Evolutionary conservation across 2,329 filamentous ascomycete genomes (phyloP).

Genomic region (Grosmannia penicillata): DNA sequence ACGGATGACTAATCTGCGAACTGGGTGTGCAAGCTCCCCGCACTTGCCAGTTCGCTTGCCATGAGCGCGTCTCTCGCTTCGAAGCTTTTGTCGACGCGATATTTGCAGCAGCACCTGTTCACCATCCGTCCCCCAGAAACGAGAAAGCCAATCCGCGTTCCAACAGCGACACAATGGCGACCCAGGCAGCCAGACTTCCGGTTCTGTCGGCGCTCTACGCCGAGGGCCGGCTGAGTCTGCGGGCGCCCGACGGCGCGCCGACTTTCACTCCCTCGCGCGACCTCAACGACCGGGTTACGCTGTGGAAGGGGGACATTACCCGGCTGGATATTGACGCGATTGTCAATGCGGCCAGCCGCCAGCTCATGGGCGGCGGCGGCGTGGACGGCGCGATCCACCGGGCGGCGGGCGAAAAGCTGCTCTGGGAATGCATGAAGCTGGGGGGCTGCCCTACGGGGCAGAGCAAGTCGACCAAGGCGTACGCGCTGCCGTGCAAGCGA

Average conservation of each 20-base stretch:
- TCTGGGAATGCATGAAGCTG: conserved; percentile 57
- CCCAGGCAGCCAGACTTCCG: no score
- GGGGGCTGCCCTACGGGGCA: conserved; percentile 61
- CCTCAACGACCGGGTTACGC: conserved; percentile 56
- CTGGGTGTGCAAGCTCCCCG: no score
- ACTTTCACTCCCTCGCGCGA: conserved; percentile 23
- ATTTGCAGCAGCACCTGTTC: no score
- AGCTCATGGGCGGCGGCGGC: conserved; percentile 74
- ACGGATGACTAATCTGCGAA: no score
- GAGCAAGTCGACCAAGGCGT: conserved; percentile 71
- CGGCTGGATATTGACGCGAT: conserved; percentile 64
- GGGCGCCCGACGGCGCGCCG: no score
- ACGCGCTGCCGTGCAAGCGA: conserved; percentile 58
- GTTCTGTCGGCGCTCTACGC: neutral
- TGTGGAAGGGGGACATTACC: conserved; percentile 71
- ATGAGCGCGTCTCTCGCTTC: no score
- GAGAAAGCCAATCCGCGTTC: no score
- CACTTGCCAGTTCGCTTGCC: no score
- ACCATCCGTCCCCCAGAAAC: no score
- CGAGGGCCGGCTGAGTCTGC: neutral
- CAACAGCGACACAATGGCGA: no score
- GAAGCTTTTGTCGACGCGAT: no score
- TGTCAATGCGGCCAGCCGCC: conserved; percentile 80
- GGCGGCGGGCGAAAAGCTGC: conserved; percentile 57
- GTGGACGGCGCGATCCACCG: conserved; percentile 80